Evolutionary conservation across 768 basidiomycete species (phyloP), one percentile per base, ranked within the genome.

Genomic region (Boletales sp.): DNA sequence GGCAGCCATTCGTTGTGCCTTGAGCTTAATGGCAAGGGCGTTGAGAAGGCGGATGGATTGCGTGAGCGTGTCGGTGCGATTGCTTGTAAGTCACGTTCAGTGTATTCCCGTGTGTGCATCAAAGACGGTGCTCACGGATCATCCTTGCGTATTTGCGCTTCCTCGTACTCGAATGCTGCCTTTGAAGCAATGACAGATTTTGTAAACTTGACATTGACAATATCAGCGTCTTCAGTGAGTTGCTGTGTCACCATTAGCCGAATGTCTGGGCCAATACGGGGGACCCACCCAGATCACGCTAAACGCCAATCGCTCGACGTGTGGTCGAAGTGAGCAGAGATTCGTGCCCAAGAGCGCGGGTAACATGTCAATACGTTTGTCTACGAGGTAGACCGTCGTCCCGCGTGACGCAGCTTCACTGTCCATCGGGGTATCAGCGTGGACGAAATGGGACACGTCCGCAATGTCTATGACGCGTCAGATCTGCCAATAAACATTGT

Each of bases 341-440:
- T 98, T 99, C 1, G 95, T 98, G 1, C 96, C 96, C 7, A 99
- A 76, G 9, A 99, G 76, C 4, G 85, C 74, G 0, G 96, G 96
- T 42, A 99, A 75, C 96, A 99, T 99, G 72, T 98, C 96, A 44
- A 99, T 93, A 32, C 95, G 90, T 69, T 94, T 95, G 74, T 99
- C 95, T 6, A 98, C 95, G 2, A 99, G 81, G 66, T 98, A 99
- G 1, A 99, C 95, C 0, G 95, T 98, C 5, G 95, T 97, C 5
- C 95, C 95, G 53, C 95, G 77, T 15, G 93, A 80, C n/a, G 94
- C 90, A 18, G 95, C 95, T 67, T 99, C 95, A 39, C 73, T 84
- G 58, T 99, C 95, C 93, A 99, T 98, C 0, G 94, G 83, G 37
- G 88, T 99, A 60, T 94, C 91, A 2, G 94, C 76, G 46, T 79